phyloP scores from a whole-genome alignment of 192 early-diverging fungal genomes.

The Linnemannia exigua region DNA sequence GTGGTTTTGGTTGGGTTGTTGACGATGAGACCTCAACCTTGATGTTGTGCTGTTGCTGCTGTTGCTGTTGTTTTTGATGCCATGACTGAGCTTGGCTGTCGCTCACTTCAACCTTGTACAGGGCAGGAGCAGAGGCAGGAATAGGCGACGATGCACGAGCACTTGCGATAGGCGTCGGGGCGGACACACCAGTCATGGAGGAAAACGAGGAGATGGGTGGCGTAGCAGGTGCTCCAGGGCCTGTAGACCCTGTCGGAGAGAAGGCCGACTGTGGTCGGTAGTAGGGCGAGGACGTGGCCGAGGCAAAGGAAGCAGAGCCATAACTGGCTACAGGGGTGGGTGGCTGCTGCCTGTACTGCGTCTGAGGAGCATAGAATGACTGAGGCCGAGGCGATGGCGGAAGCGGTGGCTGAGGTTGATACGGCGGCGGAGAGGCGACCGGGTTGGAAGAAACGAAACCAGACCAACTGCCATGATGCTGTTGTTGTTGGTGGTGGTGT shows the following conservation, averaged over 20 bases:
- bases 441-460: conserved; percentile 12
- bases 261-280: conserved; percentile 1
- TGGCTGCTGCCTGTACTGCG: conserved; percentile 6
- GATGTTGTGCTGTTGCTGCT: conserved; percentile 30
- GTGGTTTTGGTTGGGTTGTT: conserved; percentile 11
- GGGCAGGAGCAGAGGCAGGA: not conserved
- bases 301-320: not conserved
- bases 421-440: not conserved
- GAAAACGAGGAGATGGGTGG: conserved; percentile 1
- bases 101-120: conserved; percentile 49
- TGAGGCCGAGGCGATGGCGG: conserved; percentile 2
- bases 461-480: conserved; percentile 22
- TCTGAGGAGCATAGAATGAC: not conserved
- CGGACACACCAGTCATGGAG: not conserved
- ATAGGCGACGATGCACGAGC: not conserved
- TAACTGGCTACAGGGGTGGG: not conserved
- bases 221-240: not conserved
- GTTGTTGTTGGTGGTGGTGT: conserved; percentile 10
- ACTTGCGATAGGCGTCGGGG: not conserved
- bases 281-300: conserved; percentile 9
- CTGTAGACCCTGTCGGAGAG: not conserved
- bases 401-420: conserved; percentile 15
- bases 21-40: conserved; percentile 41
- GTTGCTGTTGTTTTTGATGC: conserved; percentile 16
- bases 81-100: conserved; percentile 34